Evolutionary conservation across 2,329 filamentous ascomycete genomes (phyloP).

Genomic region (Exophiala sp.): DNA sequence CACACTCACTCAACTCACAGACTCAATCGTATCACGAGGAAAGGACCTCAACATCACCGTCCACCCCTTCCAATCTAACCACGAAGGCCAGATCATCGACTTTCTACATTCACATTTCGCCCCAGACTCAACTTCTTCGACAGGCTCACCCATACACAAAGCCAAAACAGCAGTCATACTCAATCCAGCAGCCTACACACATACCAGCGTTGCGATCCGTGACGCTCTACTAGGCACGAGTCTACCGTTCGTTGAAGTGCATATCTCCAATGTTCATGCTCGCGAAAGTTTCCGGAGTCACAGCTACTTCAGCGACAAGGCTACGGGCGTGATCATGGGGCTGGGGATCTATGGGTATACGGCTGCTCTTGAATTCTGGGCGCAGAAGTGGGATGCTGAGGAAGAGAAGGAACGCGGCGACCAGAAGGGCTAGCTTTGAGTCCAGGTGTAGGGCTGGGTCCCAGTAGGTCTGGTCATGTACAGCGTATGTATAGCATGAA

Average conservation of each 20-base stretch:
- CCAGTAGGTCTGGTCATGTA: no score
- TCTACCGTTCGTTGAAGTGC: conserved; percentile 74
- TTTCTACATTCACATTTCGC: conserved; percentile 60
- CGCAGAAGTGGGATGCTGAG: conserved; percentile 34
- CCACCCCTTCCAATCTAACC: conserved; percentile 69
- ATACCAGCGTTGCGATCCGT: conserved; percentile 72
- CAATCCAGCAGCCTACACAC: conserved; percentile 72
- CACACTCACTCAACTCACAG: conserved; percentile 62
- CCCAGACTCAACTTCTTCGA: not conserved
- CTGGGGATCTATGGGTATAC: conserved; percentile 62
- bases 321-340: conserved; percentile 68
- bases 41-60: conserved; percentile 49
- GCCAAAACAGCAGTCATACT: conserved; percentile 50
- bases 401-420: not conserved
- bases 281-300: conserved; percentile 66
- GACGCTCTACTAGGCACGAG: conserved; percentile 67
- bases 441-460: no score
- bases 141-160: not conserved
- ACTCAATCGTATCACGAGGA: conserved; percentile 50
- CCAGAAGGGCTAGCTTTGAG: no score
- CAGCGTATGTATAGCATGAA: no score
- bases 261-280: conserved; percentile 71
- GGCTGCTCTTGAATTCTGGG: conserved; percentile 56
- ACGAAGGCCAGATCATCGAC: conserved; percentile 71
- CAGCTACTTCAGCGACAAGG: conserved; percentile 73